Conservation (phyloP, 2,329 filamentous ascomycete species). For the Claviceps spartinae region DNA sequence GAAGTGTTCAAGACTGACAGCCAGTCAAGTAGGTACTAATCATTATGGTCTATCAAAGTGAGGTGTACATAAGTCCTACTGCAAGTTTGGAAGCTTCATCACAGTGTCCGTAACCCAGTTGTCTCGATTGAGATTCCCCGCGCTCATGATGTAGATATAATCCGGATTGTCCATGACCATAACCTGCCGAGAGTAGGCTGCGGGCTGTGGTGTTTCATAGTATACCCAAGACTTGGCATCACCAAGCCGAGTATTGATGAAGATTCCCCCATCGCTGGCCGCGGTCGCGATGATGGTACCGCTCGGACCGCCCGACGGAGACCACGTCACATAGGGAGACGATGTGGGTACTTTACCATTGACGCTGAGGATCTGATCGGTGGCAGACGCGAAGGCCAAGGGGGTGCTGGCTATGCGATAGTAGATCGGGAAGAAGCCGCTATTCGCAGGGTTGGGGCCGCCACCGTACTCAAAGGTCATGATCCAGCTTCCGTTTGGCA, state of each 20-base stretch:
- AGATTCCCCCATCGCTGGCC: background rate
- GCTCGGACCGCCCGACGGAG: background rate
- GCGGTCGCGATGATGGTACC: background rate
- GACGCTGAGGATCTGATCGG: background rate
- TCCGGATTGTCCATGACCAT: background rate
- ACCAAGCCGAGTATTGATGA: background rate
- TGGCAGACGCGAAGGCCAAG: background rate
- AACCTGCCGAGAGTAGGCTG: background rate
- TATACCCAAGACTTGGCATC: background rate
- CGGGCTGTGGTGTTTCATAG: background rate
- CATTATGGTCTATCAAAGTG: background rate
- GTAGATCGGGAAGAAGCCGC: background rate
- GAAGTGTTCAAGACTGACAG: background rate
- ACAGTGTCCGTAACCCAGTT: background rate
- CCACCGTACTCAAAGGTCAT: conserved; percentile 1
- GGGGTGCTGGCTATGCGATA: background rate
- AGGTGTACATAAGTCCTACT: background rate
- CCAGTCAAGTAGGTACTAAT: background rate
- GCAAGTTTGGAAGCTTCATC: background rate
- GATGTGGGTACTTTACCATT: background rate
- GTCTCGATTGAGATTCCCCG: background rate
- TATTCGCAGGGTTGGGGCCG: background rate
- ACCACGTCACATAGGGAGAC: background rate
- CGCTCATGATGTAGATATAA: background rate
- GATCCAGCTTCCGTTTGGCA: background rate